Evolutionary conservation across 2,329 filamentous ascomycete genomes (phyloP), one percentile per base, ranked within the genome.

Genomic region (Hypocrella siamensis): DNA sequence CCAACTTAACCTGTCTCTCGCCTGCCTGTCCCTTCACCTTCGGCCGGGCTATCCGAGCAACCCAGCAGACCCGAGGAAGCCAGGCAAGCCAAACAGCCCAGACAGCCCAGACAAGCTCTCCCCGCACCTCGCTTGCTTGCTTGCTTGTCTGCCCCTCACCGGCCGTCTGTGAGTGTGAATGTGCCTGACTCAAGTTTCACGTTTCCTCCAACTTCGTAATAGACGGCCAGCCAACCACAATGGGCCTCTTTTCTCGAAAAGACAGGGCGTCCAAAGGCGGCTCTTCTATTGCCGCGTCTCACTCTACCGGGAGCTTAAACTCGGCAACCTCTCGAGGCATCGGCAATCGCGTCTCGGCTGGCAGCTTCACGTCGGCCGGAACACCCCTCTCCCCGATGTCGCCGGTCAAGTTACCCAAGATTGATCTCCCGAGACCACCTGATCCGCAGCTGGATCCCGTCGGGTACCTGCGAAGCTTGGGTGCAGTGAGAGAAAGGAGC

Each of bases 361-460:
- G 58, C 34, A 71, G 65, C 41, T 57, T 57, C 33, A 52, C 35
- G 42, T 26, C 45, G 9, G 59, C 64, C 5, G 58, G 47, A 19
- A 66, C 61, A 3, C 62, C 66, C n/a, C 39, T 63, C 37, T 61
- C 65, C 9, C 63, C 66, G 28, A 66, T 70, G 50, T 62, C 65
- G 22, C 62, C 51, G 36, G 49, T 52, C 42, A 63, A 57, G 39
- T 68, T 86, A 42, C 75, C 79, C 43, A 81, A 85, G 54, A 67
- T 92, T 46, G 72, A 84, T 40, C 70, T 96, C 30, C 82, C 88
- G 31, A 78, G 75, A 47, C 75, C 85, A 12, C 86, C 88, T 18
- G 86, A 96, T 56, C 86, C 88, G 46, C 69, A 78, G 39, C 65
- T 88, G 43, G 84, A 96, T 52, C 86, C 88, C 15, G 83, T 80